These are phyloP conservation scores for Talaromyces adpressus DNA, from an alignment of 495 filamentous ascomycete species.

Conservation along the genomic window DNA sequence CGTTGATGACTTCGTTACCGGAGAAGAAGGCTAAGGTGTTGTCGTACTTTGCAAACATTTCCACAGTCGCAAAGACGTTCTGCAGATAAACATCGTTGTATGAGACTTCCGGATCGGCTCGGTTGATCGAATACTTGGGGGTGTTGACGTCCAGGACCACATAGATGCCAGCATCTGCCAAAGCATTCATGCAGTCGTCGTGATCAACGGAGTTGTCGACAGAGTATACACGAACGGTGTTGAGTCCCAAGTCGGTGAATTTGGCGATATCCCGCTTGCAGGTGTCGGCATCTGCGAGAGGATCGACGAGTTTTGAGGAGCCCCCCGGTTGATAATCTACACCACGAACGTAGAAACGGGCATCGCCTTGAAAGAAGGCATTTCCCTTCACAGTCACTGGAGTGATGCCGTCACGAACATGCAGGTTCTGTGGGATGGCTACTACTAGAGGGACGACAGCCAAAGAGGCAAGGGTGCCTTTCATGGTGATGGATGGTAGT, in stretches of 20 bases:
- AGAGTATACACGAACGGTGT: conserved; percentile 89
- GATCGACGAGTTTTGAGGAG: conserved; percentile 68
- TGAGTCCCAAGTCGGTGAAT: conserved; percentile 81
- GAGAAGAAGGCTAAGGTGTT: conserved; percentile 96
- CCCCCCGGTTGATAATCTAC: conserved; percentile 96
- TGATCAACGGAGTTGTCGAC: conserved; percentile 83
- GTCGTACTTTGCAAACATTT: conserved; percentile 76
- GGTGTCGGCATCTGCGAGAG: conserved; percentile 59
- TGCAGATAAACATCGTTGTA: conserved; percentile 93
- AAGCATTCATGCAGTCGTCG: conserved; percentile 73
- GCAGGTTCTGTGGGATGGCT: conserved; percentile 43
- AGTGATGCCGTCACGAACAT: conserved; percentile 37
- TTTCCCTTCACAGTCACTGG: conserved; percentile 54
- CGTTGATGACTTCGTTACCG: conserved; percentile 94
- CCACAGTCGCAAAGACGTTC: conserved; percentile 87
- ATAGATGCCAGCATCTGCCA: conserved; percentile 86
- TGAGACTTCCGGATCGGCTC: conserved; percentile 61
- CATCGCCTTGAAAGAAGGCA: conserved; percentile 79
- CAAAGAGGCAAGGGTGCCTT: conserved; percentile 46
- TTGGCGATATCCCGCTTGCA: conserved; percentile 80
- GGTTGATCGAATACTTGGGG: conserved; percentile 76
- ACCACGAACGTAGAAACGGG: conserved; percentile 89
- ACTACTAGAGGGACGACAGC: conserved; percentile 46
- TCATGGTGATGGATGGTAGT: conserved; percentile 34
- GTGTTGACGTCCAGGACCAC: conserved; percentile 80